phyloP scores from a whole-genome alignment of 2,329 filamentous ascomycete species.

The Neocatenulostroma microsporum region DNA sequence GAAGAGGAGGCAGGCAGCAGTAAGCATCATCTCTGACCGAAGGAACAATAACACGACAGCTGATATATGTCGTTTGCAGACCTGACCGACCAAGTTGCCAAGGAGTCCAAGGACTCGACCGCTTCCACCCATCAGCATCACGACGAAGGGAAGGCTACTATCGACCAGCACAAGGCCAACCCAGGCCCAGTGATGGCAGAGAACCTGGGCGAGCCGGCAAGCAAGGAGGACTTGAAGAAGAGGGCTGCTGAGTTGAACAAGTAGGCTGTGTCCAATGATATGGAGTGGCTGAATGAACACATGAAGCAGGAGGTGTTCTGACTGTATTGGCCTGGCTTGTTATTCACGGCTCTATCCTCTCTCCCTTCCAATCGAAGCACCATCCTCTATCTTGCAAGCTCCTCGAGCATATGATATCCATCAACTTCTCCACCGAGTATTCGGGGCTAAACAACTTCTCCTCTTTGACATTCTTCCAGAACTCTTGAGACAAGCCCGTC shows the following conservation, averaged over 20 bases:
- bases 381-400: slow-evolving; percentile 48
- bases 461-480: slow-evolving; percentile 57
- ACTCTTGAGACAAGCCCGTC: slow-evolving; percentile 64
- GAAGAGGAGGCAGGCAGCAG: slow-evolving; percentile 27
- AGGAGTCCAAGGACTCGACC: slow-evolving; percentile 36
- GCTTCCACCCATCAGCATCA: slow-evolving; percentile 33
- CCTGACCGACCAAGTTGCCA: slow-evolving; percentile 40
- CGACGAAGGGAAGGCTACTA: slow-evolving; percentile 34
- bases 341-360: slow-evolving; percentile 53
- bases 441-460: slow-evolving; percentile 60
- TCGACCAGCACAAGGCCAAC: slow-evolving; percentile 36
- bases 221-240: slow-evolving; percentile 45
- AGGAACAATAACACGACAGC: slow-evolving; percentile 1
- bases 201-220: slow-evolving; percentile 37
- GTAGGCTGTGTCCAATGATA: too few species aligned
- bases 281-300: too few species aligned
- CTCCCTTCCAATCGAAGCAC: slow-evolving; percentile 63
- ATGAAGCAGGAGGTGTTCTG: too few species aligned
- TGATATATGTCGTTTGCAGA: slow-evolving; percentile 20
- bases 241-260: slow-evolving; percentile 45
- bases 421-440: slow-evolving; percentile 57
- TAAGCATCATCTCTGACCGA: slow-evolving; percentile 1
- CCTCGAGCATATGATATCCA: slow-evolving; percentile 49
- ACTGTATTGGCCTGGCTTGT: not conserved
- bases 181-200: slow-evolving; percentile 40